These are phyloP conservation scores for Arctium lappa DNA, from an alignment of 129 eudicot genomes.

Conservation along the genomic window DNA sequence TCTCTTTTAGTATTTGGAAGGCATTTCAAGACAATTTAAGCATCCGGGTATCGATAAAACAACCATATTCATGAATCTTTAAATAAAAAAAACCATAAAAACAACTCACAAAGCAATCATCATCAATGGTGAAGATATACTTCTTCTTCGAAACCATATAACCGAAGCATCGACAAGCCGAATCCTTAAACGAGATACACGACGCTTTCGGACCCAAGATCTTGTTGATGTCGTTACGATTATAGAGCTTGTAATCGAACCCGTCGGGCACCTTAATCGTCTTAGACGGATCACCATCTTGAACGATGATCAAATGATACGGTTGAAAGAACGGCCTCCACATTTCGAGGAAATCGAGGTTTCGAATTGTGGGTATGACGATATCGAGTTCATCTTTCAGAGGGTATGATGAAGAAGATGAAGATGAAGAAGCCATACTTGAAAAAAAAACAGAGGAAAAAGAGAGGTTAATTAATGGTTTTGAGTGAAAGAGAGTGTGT, in stretches of 20 bases:
- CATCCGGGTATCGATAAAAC: neutral
- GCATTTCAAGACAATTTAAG: neutral
- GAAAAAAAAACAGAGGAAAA: conserved; percentile 1
- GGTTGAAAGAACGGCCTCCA: conserved; percentile 92
- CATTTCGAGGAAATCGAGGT: conserved; percentile 94
- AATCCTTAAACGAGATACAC: conserved; percentile 90
- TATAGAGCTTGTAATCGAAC: conserved; percentile 75
- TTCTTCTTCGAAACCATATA: conserved; percentile 94
- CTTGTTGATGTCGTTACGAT: conserved; percentile 79
- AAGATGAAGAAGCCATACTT: conserved; percentile 35
- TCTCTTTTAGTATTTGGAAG: neutral
- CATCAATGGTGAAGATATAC: conserved; percentile 89
- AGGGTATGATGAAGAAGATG: conserved; percentile 31
- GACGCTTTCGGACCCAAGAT: conserved; percentile 82
- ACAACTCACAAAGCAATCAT: conserved; percentile 85
- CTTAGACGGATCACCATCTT: conserved; percentile 91
- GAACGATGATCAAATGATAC: conserved; percentile 86
- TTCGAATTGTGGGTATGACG: conserved; percentile 85
- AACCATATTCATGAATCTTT: neutral
- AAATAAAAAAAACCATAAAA: neutral
- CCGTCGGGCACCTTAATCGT: conserved; percentile 83
- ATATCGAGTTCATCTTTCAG: conserved; percentile 86
- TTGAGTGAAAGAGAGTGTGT: conserved; percentile 20
- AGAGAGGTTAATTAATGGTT: conserved; percentile 9
- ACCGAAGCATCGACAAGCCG: conserved; percentile 96